phyloP scores from a whole-genome alignment of 202 grass and related monocot genomes.

The Elaeis oleifera region DNA sequence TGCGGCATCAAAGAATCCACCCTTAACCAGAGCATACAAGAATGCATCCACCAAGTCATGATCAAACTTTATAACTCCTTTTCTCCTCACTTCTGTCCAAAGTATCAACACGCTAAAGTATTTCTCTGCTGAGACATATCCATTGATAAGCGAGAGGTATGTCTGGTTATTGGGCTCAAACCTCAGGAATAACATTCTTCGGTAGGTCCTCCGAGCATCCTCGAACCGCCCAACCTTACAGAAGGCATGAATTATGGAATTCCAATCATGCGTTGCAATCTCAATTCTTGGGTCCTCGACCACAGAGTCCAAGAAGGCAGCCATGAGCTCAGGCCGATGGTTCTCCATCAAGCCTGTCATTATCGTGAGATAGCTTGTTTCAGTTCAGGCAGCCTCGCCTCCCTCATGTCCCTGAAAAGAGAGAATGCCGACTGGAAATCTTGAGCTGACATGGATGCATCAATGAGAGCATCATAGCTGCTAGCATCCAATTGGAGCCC shows the following conservation, averaged over 20 bases:
- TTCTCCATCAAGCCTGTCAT: slow-evolving; percentile 97
- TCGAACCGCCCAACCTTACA: slow-evolving; percentile 81
- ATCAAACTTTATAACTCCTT: slow-evolving; percentile 52
- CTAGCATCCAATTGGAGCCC: slow-evolving; percentile 62
- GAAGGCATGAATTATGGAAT: slow-evolving; percentile 94
- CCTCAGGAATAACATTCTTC: slow-evolving; percentile 83
- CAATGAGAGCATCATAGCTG: slow-evolving; percentile 82
- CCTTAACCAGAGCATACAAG: slow-evolving; percentile 85
- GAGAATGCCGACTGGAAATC: slow-evolving; percentile 92
- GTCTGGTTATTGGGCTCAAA: slow-evolving; percentile 93
- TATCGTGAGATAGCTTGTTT: slow-evolving; percentile 91
- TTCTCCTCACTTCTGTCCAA: slow-evolving; percentile 89
- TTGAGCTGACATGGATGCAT: slow-evolving; percentile 85
- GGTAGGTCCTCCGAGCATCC: slow-evolving; percentile 77
- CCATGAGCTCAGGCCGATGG: slow-evolving; percentile 83
- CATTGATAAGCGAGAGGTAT: slow-evolving; percentile 81
- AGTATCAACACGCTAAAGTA: slow-evolving; percentile 87
- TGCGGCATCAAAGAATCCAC: slow-evolving; percentile 91
- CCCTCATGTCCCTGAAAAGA: slow-evolving; percentile 94
- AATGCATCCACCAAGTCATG: slow-evolving; percentile 81
- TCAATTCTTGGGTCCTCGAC: slow-evolving; percentile 81
- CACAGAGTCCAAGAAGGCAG: slow-evolving; percentile 74
- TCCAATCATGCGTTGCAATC: slow-evolving; percentile 87
- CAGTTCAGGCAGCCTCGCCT: slow-evolving; percentile 68
- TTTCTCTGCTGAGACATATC: slow-evolving; percentile 71